Evolutionary conservation across 257 asterid genomes (phyloP).

Genomic region (Mitragyna speciosa): DNA sequence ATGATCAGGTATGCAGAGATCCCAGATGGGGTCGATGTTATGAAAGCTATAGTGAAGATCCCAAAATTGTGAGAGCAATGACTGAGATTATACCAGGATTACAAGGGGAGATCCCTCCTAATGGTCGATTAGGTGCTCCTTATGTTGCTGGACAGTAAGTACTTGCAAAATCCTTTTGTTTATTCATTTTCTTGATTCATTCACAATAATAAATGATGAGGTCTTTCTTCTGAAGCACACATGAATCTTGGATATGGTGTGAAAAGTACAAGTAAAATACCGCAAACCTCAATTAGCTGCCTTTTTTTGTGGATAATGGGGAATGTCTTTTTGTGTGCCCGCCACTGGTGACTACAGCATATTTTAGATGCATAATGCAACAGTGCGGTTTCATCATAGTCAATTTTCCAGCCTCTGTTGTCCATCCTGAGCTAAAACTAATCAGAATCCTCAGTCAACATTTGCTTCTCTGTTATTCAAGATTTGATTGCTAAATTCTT

Average conservation of each 20-base stretch:
- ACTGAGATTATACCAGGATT: conserved; percentile 73
- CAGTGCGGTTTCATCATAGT: not conserved
- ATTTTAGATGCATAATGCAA: not conserved
- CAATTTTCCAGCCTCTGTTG: not conserved
- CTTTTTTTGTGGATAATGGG: not conserved
- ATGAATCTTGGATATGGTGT: not conserved
- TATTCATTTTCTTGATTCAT: not conserved
- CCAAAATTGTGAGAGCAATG: conserved; percentile 56
- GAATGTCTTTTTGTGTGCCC: not conserved
- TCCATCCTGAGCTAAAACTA: not conserved
- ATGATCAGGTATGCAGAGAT: conserved; percentile 71
- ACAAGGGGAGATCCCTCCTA: conserved; percentile 61
- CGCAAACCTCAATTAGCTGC: not conserved
- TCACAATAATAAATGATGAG: not conserved
- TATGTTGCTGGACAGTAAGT: conserved; percentile 64
- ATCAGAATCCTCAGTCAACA: not conserved
- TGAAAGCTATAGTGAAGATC: conserved; percentile 79
- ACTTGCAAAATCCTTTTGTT: conserved; percentile 3
- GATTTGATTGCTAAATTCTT: not conserved
- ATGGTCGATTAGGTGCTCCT: conserved; percentile 60
- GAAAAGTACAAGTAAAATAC: not conserved
- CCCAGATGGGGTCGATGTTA: conserved; percentile 90
- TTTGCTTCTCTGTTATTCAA: not conserved
- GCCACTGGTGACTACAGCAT: not conserved
- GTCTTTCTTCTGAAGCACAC: not conserved